Conservation (phyloP, 2,329 filamentous ascomycete genomes). For the Ascochyta fabae region DNA sequence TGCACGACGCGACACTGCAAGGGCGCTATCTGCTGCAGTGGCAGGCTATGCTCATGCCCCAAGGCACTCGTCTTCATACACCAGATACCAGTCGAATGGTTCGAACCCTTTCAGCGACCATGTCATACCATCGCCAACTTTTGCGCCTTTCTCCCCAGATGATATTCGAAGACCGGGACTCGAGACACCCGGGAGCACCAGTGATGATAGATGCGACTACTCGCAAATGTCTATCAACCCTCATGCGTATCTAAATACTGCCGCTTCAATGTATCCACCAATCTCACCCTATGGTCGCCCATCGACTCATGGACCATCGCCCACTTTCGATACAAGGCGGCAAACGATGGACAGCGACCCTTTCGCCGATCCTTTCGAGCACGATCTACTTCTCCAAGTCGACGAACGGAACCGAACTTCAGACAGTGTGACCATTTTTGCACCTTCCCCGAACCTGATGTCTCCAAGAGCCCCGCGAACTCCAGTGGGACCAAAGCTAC, state of each 20-base stretch:
- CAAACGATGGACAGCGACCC: slow-evolving; percentile 25
- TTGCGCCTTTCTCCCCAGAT: slow-evolving; percentile 25
- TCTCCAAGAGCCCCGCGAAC: slow-evolving; percentile 30
- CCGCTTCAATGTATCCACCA: slow-evolving; percentile 28
- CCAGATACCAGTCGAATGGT: slow-evolving; percentile 4
- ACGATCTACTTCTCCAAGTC: slow-evolving; percentile 39
- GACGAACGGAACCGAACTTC: slow-evolving; percentile 37
- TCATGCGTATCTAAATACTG: slow-evolving; percentile 23
- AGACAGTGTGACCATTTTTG: slow-evolving; percentile 37
- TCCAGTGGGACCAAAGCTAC: slow-evolving; percentile 14
- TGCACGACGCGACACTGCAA: slow-evolving; percentile 15
- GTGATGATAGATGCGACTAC: slow-evolving; percentile 27
- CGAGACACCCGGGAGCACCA: slow-evolving; percentile 4
- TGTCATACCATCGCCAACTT: slow-evolving; percentile 28
- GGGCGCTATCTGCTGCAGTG: slow-evolving; percentile 22
- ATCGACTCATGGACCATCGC: slow-evolving; percentile 10
- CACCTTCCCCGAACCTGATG: slow-evolving; percentile 27
- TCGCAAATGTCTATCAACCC: slow-evolving; percentile 23
- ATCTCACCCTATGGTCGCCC: slow-evolving; percentile 30
- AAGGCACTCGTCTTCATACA: slow-evolving; percentile 10
- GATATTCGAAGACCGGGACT: slow-evolving; percentile 21
- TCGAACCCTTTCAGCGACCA: slow-evolving; percentile 26
- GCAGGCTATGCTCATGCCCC: slow-evolving; percentile 18
- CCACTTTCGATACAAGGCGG: neutral
- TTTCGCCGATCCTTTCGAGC: slow-evolving; percentile 36